Evolutionary conservation across 73 alveolate species (phyloP).

Genomic region (Symbiodinium pilosum): DNA sequence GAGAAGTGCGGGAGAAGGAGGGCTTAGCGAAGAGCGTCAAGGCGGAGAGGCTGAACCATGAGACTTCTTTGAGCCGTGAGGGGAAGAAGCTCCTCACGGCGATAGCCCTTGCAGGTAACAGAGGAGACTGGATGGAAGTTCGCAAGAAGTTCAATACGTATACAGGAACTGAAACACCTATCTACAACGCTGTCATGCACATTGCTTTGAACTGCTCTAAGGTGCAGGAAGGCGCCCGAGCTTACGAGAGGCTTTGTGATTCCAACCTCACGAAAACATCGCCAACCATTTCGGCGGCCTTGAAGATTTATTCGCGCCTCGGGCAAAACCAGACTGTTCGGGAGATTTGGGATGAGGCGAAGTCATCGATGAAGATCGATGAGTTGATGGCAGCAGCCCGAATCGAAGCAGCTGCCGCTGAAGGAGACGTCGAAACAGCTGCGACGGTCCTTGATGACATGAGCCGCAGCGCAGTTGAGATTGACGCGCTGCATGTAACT

Average conservation of each 20-base stretch:
- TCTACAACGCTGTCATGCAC: constrained; percentile 21
- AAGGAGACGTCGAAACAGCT: constrained; percentile 8
- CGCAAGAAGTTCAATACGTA: neutral
- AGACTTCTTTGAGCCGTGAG: neutral
- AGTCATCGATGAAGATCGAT: neutral
- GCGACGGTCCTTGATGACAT: constrained; percentile 7
- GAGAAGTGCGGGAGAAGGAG: neutral
- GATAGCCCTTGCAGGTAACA: neutral
- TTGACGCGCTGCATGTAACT: neutral
- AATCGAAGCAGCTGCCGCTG: constrained; percentile 9
- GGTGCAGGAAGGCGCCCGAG: neutral
- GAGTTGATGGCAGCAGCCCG: constrained; percentile 38
- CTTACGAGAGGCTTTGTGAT: neutral
- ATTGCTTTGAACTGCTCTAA: constrained; percentile 21
- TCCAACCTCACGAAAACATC: neutral
- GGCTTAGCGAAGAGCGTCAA: neutral
- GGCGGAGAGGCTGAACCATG: neutral
- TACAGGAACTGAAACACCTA: neutral
- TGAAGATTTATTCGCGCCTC: neutral
- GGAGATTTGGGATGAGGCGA: neutral
- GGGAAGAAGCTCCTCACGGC: neutral
- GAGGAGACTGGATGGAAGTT: constrained; percentile 26
- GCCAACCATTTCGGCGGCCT: neutral
- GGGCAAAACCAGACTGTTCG: neutral
- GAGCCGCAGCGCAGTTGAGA: neutral